These are phyloP conservation scores for Dictyostelium intermedium DNA, from an alignment of 78 protist genomes.

Conservation along the genomic window DNA sequence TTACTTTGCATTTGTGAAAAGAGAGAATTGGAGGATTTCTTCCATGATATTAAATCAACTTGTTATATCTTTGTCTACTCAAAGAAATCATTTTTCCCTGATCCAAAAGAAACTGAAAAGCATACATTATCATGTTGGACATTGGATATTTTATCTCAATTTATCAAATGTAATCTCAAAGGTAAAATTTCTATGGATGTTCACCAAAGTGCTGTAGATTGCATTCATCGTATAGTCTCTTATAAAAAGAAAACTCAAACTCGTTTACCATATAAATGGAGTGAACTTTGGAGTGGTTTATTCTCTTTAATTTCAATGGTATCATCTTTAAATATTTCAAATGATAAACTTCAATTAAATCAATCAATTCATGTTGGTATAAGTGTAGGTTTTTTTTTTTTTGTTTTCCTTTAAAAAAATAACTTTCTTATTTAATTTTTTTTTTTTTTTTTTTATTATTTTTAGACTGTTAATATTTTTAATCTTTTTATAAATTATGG, in stretches of 20 bases:
- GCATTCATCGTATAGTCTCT: conserved; percentile 40
- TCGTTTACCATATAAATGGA: conserved; percentile 52
- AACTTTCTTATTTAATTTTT: not conserved
- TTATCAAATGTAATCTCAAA: conserved; percentile 72
- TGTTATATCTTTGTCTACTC: conserved; percentile 59
- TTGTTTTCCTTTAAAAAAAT: not conserved
- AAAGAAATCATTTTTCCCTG: conserved; percentile 59
- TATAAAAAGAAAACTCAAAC: conserved; percentile 61
- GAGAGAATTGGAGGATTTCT: conserved; percentile 50
- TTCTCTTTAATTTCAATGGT: conserved; percentile 18
- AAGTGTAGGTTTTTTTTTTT: conserved; percentile 7
- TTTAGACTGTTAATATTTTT: conserved; percentile 36
- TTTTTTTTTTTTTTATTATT: not conserved
- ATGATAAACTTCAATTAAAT: not conserved
- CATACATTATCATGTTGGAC: conserved; percentile 29
- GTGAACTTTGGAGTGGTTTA: conserved; percentile 40
- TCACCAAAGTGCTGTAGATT: conserved; percentile 22
- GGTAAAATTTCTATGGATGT: conserved; percentile 45
- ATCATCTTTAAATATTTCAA: not conserved
- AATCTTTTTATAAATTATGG: conserved; percentile 70
- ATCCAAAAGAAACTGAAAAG: conserved; percentile 69
- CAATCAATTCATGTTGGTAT: conserved; percentile 59
- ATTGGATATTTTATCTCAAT: conserved; percentile 40
- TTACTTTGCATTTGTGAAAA: conserved; percentile 19
- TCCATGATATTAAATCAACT: conserved; percentile 57